Evolutionary conservation across 257 asterid genomes (phyloP).

Genomic region (Nicotiana undulata): DNA sequence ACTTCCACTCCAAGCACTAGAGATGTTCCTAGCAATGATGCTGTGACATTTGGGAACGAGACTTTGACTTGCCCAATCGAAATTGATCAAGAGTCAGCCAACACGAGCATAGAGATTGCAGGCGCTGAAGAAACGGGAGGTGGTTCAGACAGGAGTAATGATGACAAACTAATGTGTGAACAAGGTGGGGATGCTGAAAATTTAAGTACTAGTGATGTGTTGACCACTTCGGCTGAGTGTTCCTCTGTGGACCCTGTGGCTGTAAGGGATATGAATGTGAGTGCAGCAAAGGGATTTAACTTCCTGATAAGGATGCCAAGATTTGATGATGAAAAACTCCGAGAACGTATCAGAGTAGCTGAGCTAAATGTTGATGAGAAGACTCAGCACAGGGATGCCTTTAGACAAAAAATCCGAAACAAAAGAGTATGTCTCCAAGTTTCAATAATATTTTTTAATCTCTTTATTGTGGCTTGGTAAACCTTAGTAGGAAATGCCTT

Average conservation of each 20-base stretch:
- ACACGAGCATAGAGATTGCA: slow-evolving; percentile 16
- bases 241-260: slow-evolving; percentile 24
- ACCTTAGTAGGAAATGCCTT: slow-evolving; percentile 5
- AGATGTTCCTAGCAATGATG: slow-evolving; percentile 16
- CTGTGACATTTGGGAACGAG: slow-evolving; percentile 25
- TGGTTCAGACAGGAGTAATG: slow-evolving; percentile 12
- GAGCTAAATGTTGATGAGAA: slow-evolving; percentile 67
- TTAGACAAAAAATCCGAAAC: slow-evolving; percentile 61
- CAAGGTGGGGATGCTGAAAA: slow-evolving; percentile 12
- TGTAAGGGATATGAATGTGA: slow-evolving; percentile 25
- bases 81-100: slow-evolving; percentile 17
- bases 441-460: background rate
- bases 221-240: slow-evolving; percentile 32
- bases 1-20: slow-evolving; percentile 19
- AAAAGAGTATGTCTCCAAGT: slow-evolving; percentile 39
- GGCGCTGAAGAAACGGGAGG: slow-evolving; percentile 25
- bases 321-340: slow-evolving; percentile 48
- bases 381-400: slow-evolving; percentile 61
- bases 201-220: slow-evolving; percentile 19
- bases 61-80: slow-evolving; percentile 19
- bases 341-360: slow-evolving; percentile 59
- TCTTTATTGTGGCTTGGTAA: background rate
- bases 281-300: slow-evolving; percentile 44
- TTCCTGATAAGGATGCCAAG: slow-evolving; percentile 58
- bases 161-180: slow-evolving; percentile 1